Evolutionary conservation across 192 early-diverging fungal species (phyloP).

Genomic region (Coemansia sp.): DNA sequence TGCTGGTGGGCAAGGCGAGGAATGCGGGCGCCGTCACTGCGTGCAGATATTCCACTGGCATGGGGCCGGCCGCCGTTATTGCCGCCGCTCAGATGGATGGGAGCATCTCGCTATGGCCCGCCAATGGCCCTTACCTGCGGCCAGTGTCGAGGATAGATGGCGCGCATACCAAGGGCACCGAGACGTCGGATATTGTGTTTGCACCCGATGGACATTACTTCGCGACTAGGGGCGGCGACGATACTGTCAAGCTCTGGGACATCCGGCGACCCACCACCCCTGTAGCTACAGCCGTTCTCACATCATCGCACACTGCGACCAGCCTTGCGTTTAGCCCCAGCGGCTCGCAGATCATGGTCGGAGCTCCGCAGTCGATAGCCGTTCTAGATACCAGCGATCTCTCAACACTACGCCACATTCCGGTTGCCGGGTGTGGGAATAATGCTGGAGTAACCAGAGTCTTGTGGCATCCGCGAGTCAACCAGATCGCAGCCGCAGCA

Average conservation of each 20-base stretch:
- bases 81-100: slow-evolving; percentile 70
- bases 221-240: slow-evolving; percentile 79
- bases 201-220: slow-evolving; percentile 65
- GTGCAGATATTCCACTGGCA: slow-evolving; percentile 57
- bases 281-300: slow-evolving; percentile 55
- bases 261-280: slow-evolving; percentile 58
- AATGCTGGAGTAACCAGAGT: slow-evolving; percentile 32
- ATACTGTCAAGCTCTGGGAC: slow-evolving; percentile 95
- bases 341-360: slow-evolving; percentile 75
- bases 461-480: slow-evolving; percentile 85
- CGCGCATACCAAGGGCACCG: slow-evolving; percentile 69
- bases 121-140: slow-evolving; percentile 55
- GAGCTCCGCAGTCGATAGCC: slow-evolving; percentile 26
- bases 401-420: background rate
- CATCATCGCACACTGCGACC: slow-evolving; percentile 59
- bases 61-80: slow-evolving; percentile 13
- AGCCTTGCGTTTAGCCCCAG: slow-evolving; percentile 85
- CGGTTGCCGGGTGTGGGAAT: slow-evolving; percentile 44
- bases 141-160: slow-evolving; percentile 63
- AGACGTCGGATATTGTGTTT: slow-evolving; percentile 70
- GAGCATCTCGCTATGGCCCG: slow-evolving; percentile 72
- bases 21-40: slow-evolving; percentile 74
- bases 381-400: slow-evolving; percentile 14
- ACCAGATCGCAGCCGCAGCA: slow-evolving; percentile 85
- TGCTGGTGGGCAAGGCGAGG: slow-evolving; percentile 75